These are phyloP conservation scores for Pythium aristosporum DNA, from an alignment of 352 stramenopile genomes.

Conservation along the genomic window DNA sequence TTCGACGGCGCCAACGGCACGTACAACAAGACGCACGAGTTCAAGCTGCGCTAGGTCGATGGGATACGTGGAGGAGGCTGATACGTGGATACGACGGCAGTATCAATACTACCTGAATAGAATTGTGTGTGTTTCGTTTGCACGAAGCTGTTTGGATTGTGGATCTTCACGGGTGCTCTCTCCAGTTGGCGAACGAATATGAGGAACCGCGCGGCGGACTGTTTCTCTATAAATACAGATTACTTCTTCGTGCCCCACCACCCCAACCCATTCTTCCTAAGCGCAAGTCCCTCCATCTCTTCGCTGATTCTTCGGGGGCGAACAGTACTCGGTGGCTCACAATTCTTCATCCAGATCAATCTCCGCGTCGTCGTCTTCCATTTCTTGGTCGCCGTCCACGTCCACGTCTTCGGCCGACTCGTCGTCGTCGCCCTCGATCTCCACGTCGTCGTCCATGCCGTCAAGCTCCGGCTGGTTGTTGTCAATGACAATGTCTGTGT, in stretches of 20 bases:
- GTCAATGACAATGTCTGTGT: slow-evolving; percentile 89
- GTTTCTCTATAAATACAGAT: slow-evolving; percentile 76
- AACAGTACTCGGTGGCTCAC: slow-evolving; percentile 1
- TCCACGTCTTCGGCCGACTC: slow-evolving; percentile 50
- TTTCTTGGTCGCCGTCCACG: slow-evolving; percentile 67
- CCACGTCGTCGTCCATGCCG: slow-evolving; percentile 57
- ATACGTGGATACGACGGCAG: too few species aligned
- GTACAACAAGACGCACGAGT: slow-evolving; percentile 68
- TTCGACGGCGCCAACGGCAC: slow-evolving; percentile 72
- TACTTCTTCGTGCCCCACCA: neutral
- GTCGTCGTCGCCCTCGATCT: slow-evolving; percentile 65
- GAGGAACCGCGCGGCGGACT: slow-evolving; percentile 7
- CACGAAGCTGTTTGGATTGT: neutral
- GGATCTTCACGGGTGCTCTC: too few species aligned
- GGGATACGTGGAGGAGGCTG: neutral
- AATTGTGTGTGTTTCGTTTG: neutral
- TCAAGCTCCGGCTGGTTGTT: slow-evolving; percentile 42
- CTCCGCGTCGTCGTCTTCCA: slow-evolving; percentile 66
- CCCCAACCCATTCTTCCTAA: too few species aligned
- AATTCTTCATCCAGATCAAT: slow-evolving; percentile 52
- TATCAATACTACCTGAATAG: too few species aligned
- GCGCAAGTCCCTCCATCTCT: too few species aligned
- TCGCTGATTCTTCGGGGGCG: neutral
- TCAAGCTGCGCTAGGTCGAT: slow-evolving; percentile 72
- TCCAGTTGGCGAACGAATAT: neutral